Evolutionary conservation across 352 stramenopile species (phyloP), one percentile per base, ranked within the genome.

Genomic region (Detonula confervacea): DNA sequence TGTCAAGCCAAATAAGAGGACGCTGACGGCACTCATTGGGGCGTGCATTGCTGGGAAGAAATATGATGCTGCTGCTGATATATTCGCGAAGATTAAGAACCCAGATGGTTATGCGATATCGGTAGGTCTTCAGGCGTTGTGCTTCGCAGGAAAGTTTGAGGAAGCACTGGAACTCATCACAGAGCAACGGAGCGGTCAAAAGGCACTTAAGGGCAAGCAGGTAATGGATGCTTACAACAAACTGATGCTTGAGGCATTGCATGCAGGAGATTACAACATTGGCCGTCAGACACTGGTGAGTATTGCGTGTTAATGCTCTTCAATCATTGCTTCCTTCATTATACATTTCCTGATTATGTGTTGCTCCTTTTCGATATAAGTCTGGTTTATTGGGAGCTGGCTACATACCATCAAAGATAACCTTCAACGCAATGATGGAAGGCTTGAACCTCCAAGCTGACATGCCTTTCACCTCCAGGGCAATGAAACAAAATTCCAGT

Each of bases 1-100:
- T 16, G 76, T 94, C 5, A 88, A 88, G 59, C 89, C 89, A 14
- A 94, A 94, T 39, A 76, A 91, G 54, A 92, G 90, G 49, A 94
- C 89, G 6, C 65, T 92, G 33, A 94, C 87, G 12, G 83, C 89
- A 14, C 60, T 92, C 0, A 87, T 92, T 67, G 80, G 87, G 63
- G 89, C 89, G 18, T 92, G 87, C 60, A 77, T 94, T 51, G 64
- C 83, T 57, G 72, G 79, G 2, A 68, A 62, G 46, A 83, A 89
- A 68, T 83, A 80, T 42, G 67, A 89, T 47, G 64, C 89, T 20
- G 89, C 89, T 29, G 71, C 72, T 47, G 80, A 91, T 57, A 80
- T 94, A 22, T 94, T 88, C 56, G 55, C 44, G 22, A 81, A 85
- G 27, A 90, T 94, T 14, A 83, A 86, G n/a, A 88, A 87, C 52